phyloP scores from a whole-genome alignment of 192 early-diverging fungal genomes.

The Dispira parvispora region DNA sequence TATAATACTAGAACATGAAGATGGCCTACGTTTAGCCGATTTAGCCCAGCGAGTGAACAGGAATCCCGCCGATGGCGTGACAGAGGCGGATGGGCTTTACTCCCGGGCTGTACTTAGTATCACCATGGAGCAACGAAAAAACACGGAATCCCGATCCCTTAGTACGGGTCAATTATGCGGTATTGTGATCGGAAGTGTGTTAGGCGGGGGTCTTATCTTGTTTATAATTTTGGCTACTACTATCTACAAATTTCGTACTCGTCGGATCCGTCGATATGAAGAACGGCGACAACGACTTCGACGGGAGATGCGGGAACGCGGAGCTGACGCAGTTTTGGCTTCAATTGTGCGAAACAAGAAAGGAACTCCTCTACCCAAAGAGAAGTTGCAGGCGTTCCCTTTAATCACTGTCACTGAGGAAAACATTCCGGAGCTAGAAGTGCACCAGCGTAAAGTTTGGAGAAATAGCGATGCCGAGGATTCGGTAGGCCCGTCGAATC shows the following conservation, averaged over 20 bases:
- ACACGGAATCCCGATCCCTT: too few species aligned
- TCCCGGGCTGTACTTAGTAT: too few species aligned
- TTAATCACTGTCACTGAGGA: not conserved
- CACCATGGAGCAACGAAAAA: too few species aligned
- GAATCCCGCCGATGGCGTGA: too few species aligned
- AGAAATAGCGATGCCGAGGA: too few species aligned
- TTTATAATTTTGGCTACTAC: not conserved
- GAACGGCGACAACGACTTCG: not conserved
- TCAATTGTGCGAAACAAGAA: not conserved
- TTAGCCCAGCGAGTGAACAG: too few species aligned
- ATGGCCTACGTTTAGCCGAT: too few species aligned
- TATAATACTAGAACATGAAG: too few species aligned
- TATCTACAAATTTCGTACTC: not conserved
- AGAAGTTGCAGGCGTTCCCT: not conserved
- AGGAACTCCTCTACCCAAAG: not conserved
- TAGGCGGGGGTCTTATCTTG: not conserved
- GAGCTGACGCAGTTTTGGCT: not conserved
- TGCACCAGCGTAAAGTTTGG: not conserved
- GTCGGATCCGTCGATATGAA: not conserved
- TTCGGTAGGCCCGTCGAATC: too few species aligned
- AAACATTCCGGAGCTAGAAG: not conserved
- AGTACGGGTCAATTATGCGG: not conserved
- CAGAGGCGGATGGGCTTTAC: too few species aligned
- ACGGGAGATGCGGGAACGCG: not conserved
- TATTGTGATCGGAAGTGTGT: not conserved